Evolutionary conservation across 805 yeast genomes (phyloP).

Genomic region (Metschnikowia kofuensis): DNA sequence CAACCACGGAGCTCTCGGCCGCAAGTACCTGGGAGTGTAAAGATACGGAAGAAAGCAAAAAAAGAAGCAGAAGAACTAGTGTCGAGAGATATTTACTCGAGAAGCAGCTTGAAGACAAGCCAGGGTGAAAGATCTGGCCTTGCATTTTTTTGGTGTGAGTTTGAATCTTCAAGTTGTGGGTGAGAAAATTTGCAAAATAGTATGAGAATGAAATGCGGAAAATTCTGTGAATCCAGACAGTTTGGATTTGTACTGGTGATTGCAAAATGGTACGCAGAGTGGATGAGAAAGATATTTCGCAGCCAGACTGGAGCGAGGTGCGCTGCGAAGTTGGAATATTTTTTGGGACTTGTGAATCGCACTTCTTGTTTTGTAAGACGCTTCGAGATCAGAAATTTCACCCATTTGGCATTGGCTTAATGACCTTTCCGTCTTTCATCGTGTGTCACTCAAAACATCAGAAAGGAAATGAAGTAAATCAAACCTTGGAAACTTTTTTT

Average conservation of each 20-base stretch:
- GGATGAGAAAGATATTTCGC: background rate
- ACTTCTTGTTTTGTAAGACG: too few relatives aligned
- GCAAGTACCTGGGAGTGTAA: background rate
- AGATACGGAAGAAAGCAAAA: background rate
- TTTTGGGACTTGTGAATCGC: too few relatives aligned
- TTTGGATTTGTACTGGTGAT: background rate
- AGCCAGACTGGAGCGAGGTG: background rate
- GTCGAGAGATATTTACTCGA: background rate
- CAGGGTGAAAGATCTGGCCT: background rate
- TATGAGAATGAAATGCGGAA: background rate
- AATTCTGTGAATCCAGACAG: background rate
- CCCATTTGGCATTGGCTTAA: too few relatives aligned
- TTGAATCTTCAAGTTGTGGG: background rate
- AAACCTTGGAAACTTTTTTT: too few relatives aligned
- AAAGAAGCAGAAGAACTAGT: background rate
- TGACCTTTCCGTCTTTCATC: too few relatives aligned
- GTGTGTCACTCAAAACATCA: too few relatives aligned
- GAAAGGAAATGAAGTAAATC: too few relatives aligned
- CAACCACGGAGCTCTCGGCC: constrained; percentile 15
- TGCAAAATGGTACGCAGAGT: background rate
- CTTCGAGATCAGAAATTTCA: too few relatives aligned
- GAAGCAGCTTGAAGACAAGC: background rate
- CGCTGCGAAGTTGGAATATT: background rate
- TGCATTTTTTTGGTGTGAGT: background rate
- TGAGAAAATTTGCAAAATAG: background rate